Percentiles rank a stretch among this genome's conserved stretches.
phyloP scores from a whole-genome alignment of 345 rosid species.

The Crucihimalaya himalaica region DNA sequence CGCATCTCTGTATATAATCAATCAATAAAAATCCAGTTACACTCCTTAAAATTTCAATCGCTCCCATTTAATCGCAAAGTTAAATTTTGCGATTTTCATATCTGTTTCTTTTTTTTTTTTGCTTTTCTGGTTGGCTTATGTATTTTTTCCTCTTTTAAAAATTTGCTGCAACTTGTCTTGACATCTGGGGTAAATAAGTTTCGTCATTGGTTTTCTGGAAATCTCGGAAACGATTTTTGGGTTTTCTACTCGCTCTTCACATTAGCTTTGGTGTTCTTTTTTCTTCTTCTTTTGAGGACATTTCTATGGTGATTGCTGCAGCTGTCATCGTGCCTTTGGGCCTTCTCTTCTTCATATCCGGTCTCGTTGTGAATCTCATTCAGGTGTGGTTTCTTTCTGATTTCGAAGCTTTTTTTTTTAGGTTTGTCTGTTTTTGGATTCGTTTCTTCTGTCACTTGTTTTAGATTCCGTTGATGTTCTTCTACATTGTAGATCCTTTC shows the following conservation, averaged over 20 bases:
- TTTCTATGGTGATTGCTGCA: constrained; percentile 75
- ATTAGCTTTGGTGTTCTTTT: constrained; percentile 8
- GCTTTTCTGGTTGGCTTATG: constrained; percentile 13
- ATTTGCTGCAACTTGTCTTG: constrained; percentile 21
- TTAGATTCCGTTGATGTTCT: constrained; percentile 13
- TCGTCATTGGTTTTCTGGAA: constrained; percentile 17
- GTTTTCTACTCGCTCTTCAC: not conserved
- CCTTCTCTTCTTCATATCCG: constrained; percentile 79
- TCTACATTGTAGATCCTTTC: constrained; percentile 27
- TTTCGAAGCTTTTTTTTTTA: not conserved
- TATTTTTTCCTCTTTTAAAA: not conserved
- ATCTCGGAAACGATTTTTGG: constrained; percentile 24
- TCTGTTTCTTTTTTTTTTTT: no score
- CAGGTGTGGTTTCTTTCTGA: constrained; percentile 72
- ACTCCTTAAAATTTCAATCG: not conserved
- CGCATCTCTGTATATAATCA: constrained; percentile 29
- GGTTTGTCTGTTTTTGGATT: not conserved
- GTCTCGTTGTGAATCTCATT: constrained; percentile 80
- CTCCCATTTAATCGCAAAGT: constrained; percentile 19
- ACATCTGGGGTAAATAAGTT: constrained; percentile 20
- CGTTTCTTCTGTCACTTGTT: not conserved
- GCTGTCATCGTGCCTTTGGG: constrained; percentile 80
- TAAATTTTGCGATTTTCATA: constrained; percentile 16
- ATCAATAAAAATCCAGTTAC: constrained; percentile 14
- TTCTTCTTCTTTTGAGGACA: not conserved